Percentiles rank a stretch among this genome's conserved stretches.
These are phyloP conservation scores for Tremellales sp. DNA, from an alignment of 1,284 basidiomycete genomes.

Conservation along the genomic window DNA sequence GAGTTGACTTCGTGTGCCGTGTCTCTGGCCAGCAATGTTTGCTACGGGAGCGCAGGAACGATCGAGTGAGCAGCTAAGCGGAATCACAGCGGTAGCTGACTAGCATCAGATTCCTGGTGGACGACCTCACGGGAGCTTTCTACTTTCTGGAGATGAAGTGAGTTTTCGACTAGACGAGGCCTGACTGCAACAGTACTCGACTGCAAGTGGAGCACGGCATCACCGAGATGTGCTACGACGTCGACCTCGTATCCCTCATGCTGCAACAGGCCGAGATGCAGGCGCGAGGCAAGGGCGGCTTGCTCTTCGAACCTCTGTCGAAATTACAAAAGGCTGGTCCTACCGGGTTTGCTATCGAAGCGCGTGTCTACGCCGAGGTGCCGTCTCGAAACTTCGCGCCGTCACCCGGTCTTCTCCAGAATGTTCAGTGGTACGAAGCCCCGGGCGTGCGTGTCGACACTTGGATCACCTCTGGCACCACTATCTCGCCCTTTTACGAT, in stretches of 20 bases:
- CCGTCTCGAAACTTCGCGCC: slow-evolving; percentile 60
- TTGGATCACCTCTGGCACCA: slow-evolving; percentile 48
- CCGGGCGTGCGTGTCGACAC: slow-evolving; percentile 38
- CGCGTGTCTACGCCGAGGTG: slow-evolving; percentile 64
- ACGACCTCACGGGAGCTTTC: slow-evolving; percentile 49
- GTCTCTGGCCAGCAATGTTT: slow-evolving; percentile 19
- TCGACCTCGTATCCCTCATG: slow-evolving; percentile 67
- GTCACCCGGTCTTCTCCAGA: slow-evolving; percentile 60
- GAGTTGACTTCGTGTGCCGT: slow-evolving; percentile 25
- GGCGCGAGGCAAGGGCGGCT: slow-evolving; percentile 39
- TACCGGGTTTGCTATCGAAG: slow-evolving; percentile 57
- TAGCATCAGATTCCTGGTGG: slow-evolving; percentile 26
- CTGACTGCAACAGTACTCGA: slow-evolving; percentile 11
- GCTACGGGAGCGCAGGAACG: slow-evolving; percentile 29
- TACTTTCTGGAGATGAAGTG: slow-evolving; percentile 74
- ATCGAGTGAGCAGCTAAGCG: slow-evolving; percentile 22
- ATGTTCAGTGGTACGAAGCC: slow-evolving; percentile 51
- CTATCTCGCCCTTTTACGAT: slow-evolving; percentile 58
- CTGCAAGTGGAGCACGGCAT: slow-evolving; percentile 62
- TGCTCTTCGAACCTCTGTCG: slow-evolving; percentile 41
- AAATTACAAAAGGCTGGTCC: slow-evolving; percentile 19
- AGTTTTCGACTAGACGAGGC: slow-evolving; percentile 4
- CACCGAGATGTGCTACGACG: slow-evolving; percentile 58
- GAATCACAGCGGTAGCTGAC: neutral
- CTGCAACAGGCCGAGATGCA: slow-evolving; percentile 37